Base-by-base conservation (phyloP, 345 rosid species). In the Salix arbutifolia region DNA sequence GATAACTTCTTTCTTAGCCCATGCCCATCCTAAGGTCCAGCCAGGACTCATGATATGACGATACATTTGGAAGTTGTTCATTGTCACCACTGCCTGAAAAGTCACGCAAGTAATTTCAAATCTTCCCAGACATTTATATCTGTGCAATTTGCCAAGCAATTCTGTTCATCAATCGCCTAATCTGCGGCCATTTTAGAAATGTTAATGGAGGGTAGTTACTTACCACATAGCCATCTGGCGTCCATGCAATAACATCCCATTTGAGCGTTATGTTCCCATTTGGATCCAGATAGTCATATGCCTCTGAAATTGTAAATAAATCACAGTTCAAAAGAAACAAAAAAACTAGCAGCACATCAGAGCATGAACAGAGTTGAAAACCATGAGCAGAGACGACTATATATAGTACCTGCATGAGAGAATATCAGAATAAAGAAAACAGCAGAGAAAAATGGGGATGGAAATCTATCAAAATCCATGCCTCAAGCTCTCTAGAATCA, bases 1-100 rank as follows among this genome's bases (percentile, higher is more conserved):
- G 64, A 90, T 87, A 53, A 92, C 89, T 74, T 90, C 97, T 83
- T 90, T 90, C 76, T 89, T 92, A n/a, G 83, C 84, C 93, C 97
- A 92, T 79, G 77, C 72, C 97, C 97, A 92, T 75, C 89, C 86
- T 3, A 89, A 25, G 38, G 88, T 87, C 93, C 93, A 92, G 2
- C 94, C 97, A 8, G 97, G 93, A 12, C 81, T 82, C 73, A 72
- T 76, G 46, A 92, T 87, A 73, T 87, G 91, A 0, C 93, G 77
- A 52, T 78, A 89, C 85, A 85, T 60, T 76, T 92, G 94, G 83
- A 87, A 87, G 75, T 92, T 90, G 76, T 67, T 84, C 73, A 92
- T 82, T 0, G 88, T 88, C 70, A 92, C 90, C 31, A 80, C 74
- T 37, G 93, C 94, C 94, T 92, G 85, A 11, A 40, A 69, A 7